These are phyloP conservation scores for Clonostachys sp. DNA, from an alignment of 2,329 filamentous ascomycete genomes.

Conservation along the genomic window DNA sequence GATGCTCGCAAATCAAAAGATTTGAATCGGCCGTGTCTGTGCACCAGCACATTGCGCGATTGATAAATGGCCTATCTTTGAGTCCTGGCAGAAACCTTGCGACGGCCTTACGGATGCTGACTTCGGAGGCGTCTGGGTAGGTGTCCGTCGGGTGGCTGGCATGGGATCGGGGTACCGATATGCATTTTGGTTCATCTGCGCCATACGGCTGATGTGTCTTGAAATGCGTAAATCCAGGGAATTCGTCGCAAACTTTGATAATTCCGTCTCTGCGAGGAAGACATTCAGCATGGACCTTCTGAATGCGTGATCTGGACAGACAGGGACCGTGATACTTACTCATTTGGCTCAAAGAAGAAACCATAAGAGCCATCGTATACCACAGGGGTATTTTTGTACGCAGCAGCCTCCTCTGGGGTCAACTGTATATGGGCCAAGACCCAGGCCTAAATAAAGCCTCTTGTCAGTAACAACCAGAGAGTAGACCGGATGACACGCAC, in stretches of 20 bases:
- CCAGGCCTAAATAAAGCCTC: slow-evolving; percentile 26
- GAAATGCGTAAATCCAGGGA: slow-evolving; percentile 30
- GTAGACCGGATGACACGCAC: slow-evolving; percentile 5
- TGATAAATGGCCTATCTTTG: slow-evolving; percentile 17
- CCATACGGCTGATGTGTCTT: slow-evolving; percentile 25
- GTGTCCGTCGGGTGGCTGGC: slow-evolving; percentile 28
- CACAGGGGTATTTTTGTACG: slow-evolving; percentile 34
- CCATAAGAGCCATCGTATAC: slow-evolving; percentile 40
- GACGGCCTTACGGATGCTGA: slow-evolving; percentile 17
- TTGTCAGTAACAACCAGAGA: not conserved
- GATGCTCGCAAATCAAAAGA: slow-evolving; percentile 26
- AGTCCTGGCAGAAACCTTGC: slow-evolving; percentile 21
- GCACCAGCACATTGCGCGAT: slow-evolving; percentile 25
- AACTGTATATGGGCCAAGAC: slow-evolving; percentile 38
- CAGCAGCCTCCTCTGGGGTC: slow-evolving; percentile 27
- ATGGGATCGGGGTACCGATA: slow-evolving; percentile 27
- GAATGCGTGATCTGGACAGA: not conserved
- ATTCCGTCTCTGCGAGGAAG: slow-evolving; percentile 14
- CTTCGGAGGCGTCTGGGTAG: slow-evolving; percentile 24
- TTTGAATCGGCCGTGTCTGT: slow-evolving; percentile 25
- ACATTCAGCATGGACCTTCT: too few species aligned
- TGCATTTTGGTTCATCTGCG: slow-evolving; percentile 12
- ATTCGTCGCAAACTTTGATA: slow-evolving; percentile 30
- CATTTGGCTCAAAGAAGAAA: slow-evolving; percentile 43
- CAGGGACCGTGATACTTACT: slow-evolving; percentile 11